A percentile compares a stretch with the other conserved stretches of the same genome.
These are phyloP conservation scores for Trichoderma cornu-damae DNA, from an alignment of 2,329 filamentous ascomycete genomes.

Conservation along the genomic window DNA sequence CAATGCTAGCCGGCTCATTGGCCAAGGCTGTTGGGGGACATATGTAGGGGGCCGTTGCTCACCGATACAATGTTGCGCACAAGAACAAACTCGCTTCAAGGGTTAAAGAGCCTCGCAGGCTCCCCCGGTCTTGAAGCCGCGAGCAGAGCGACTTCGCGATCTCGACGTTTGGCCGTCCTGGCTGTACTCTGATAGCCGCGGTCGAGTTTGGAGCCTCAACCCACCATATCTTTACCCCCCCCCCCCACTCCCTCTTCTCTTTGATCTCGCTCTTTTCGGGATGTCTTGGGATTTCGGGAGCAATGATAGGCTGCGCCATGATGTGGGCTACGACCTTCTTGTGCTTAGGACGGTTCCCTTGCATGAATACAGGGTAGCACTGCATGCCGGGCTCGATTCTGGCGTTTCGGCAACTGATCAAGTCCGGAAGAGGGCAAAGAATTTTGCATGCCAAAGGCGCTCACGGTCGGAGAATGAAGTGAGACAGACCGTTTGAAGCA, in stretches of 20 bases:
- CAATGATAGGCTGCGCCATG: background rate
- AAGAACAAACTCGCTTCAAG: background rate
- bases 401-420: background rate
- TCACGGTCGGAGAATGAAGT: background rate
- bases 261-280: too few relatives aligned
- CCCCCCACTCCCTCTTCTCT: too few relatives aligned
- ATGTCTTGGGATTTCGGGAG: background rate
- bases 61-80: background rate
- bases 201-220: too few relatives aligned
- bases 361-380: conserved; percentile 6
- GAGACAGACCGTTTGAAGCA: too few relatives aligned
- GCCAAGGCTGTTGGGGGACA: background rate
- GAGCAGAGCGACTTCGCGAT: too few relatives aligned
- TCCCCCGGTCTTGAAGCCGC: too few relatives aligned
- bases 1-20: background rate
- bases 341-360: background rate
- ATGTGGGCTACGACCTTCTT: background rate
- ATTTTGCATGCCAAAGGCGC: background rate
- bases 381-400: background rate
- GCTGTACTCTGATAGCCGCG: too few relatives aligned
- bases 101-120: too few relatives aligned
- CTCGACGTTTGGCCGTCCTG: too few relatives aligned
- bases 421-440: background rate
- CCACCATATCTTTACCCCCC: too few relatives aligned
- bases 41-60: conserved; percentile 6